A percentile compares a stretch with the other conserved stretches of the same genome.
phyloP scores from a whole-genome alignment of 495 filamentous ascomycete species.

The Xylaria curta region DNA sequence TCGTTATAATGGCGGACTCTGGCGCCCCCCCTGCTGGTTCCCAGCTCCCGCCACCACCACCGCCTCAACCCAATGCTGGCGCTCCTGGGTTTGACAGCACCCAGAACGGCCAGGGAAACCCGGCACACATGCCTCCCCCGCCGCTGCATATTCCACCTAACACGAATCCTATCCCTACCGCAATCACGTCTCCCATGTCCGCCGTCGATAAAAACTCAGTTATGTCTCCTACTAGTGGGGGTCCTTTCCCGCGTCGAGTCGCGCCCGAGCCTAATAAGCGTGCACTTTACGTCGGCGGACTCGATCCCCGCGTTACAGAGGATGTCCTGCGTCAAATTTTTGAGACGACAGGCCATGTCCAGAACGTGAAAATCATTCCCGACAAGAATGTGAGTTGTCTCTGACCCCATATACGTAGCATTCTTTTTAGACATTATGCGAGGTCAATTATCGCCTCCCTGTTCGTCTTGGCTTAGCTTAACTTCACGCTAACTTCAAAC shows the following conservation, averaged over 20 bases:
- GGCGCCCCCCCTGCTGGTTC: slow-evolving; percentile 59
- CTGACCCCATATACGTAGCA: slow-evolving; percentile 28
- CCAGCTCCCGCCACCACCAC: slow-evolving; percentile 68
- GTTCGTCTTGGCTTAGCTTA: slow-evolving; percentile 7
- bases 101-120: slow-evolving; percentile 70
- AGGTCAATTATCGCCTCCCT: neutral
- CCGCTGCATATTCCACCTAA: slow-evolving; percentile 95
- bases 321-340: slow-evolving; percentile 98
- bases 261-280: slow-evolving; percentile 99
- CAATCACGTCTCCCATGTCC: slow-evolving; percentile 87
- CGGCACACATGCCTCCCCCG: slow-evolving; percentile 90
- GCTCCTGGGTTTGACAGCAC: slow-evolving; percentile 74
- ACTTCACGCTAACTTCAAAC: slow-evolving; percentile 29
- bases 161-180: slow-evolving; percentile 92
- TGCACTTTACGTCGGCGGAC: slow-evolving; percentile 92
- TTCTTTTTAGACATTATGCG: neutral
- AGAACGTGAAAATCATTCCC: slow-evolving; percentile 99
- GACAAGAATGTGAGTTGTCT: slow-evolving; percentile 86
- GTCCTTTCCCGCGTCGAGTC: slow-evolving; percentile 85
- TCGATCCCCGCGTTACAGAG: slow-evolving; percentile 95
- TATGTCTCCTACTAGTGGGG: slow-evolving; percentile 81
- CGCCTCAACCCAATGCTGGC: slow-evolving; percentile 69
- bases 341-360: slow-evolving; percentile 96
- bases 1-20: slow-evolving; percentile 70
- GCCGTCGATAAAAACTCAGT: slow-evolving; percentile 65